Evolutionary conservation across 108 stramenopile species (phyloP), one percentile per base, ranked within the genome.

Genomic region (Aureococcus anophagefferens): DNA sequence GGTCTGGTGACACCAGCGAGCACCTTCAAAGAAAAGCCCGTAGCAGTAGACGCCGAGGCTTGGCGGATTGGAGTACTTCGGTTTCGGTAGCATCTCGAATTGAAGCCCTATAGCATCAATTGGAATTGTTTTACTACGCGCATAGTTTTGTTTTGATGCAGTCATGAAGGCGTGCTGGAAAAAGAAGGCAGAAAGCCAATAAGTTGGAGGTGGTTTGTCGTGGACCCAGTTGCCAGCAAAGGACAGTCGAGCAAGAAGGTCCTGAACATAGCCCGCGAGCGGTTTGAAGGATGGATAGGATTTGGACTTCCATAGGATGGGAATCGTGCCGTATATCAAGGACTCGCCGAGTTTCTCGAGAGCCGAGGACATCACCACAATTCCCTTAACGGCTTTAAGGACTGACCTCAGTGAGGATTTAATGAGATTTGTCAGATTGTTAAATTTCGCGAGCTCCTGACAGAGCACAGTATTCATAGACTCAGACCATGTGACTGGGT

Each of bases 151-250:
- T 46, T 79, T 79, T 17, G 74, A 73, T 16, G 84, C 87, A 0
- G 87, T 87, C 46, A 87, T 64, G 72, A 87, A 87, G 32, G 85
- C 83, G 71, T 86, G 87, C 7, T 85, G 85, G 76, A 87, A 87
- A 75, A 84, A 87, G 64, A 87, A 86, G 18, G 85, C 85, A 18
- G 71, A 66, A 4, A 87, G 62, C 87, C 87, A 87, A 68, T 83
- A 87, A 3, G 82, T 72, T 17, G 79, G n/a, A 0, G 87, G 87
- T 11, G 51, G 51, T 7, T 64, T 67, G 1, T 71, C 31, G 30
- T 68, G 30, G 11, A 87, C 63, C 87, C 87, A 87, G 33, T 45
- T 62, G 7, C 72, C 79, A 33, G 86, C 77, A 72, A 87, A 85
- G 31, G 46, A 66, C 33, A 85, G 62, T 13, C 87, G 65, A 31